These are phyloP conservation scores for Vaccinium macrocarpon DNA, from an alignment of 148 eudicot species.

Conservation along the genomic window DNA sequence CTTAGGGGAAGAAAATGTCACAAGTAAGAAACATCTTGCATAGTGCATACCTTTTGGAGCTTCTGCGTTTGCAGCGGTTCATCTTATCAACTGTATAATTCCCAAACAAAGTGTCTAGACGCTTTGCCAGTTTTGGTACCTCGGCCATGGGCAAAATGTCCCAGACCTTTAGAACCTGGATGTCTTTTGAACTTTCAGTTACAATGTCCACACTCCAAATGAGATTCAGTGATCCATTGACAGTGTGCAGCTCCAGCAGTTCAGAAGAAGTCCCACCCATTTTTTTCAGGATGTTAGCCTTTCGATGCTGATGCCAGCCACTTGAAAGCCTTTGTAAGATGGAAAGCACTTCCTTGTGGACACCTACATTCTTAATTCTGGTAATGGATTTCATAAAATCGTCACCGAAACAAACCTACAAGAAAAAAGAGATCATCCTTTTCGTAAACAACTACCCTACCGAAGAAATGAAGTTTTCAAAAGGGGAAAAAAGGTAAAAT, in stretches of 20 bases:
- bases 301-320: no score
- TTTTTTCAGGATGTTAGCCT: not conserved
- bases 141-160: constrained; percentile 25
- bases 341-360: not conserved
- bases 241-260: not conserved
- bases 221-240: not conserved
- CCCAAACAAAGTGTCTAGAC: constrained; percentile 25
- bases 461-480: not conserved
- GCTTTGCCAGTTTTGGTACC: constrained; percentile 20
- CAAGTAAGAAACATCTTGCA: not conserved
- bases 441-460: not conserved
- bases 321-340: not conserved
- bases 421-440: not conserved
- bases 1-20: not conserved
- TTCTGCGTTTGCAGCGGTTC: constrained; percentile 28
- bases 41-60: constrained; percentile 36
- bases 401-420: not conserved
- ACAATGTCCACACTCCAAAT: constrained; percentile 26
- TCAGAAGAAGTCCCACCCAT: not conserved
- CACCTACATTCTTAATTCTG: not conserved
- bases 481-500: not conserved
- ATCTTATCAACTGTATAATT: constrained; percentile 22
- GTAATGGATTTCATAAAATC: not conserved
- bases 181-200: constrained; percentile 20
- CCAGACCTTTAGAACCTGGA: constrained; percentile 38